phyloP scores from a whole-genome alignment of 2,329 filamentous ascomycete genomes.

The Fusarium nodosum region DNA sequence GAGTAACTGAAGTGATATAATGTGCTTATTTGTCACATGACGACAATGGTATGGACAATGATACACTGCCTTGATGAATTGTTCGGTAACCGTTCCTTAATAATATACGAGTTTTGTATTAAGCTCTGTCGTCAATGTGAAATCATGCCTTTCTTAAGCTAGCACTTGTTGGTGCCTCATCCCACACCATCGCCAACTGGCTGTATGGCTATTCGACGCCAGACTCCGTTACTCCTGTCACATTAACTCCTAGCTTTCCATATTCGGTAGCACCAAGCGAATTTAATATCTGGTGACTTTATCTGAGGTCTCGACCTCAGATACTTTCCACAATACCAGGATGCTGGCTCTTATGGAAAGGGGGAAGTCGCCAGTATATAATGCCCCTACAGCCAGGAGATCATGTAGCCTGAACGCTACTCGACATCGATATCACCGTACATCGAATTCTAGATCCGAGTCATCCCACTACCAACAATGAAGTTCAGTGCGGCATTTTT shows the following conservation, averaged over 20 bases:
- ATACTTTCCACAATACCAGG: not conserved
- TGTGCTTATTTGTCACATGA: fast-evolving
- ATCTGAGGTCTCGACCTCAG: not conserved
- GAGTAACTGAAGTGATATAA: not conserved
- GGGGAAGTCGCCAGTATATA: conserved; percentile 1
- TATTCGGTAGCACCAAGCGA: conserved; percentile 21
- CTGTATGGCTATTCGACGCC: conserved; percentile 21
- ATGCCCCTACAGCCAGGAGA: not conserved
- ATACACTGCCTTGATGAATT: too few species aligned
- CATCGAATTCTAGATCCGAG: not conserved
- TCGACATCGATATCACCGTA: not conserved
- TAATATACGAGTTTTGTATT: too few species aligned
- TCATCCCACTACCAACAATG: conserved; percentile 11
- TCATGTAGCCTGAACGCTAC: not conserved
- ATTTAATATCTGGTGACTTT: conserved; percentile 6
- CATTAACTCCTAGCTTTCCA: conserved; percentile 1
- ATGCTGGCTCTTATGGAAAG: not conserved
- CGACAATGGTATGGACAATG: fast-evolving
- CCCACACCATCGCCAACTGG: conserved; percentile 15
- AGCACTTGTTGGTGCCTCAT: conserved; percentile 12
- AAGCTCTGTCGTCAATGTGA: conserved; percentile 21
- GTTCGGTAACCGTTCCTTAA: not conserved
- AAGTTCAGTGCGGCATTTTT: conserved; percentile 23
- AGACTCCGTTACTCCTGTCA: not conserved
- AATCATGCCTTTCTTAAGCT: not conserved